Percentiles rank a stretch among this genome's conserved stretches.
phyloP scores from a whole-genome alignment of 2,329 filamentous ascomycete species.

The Cytospora piceicola region DNA sequence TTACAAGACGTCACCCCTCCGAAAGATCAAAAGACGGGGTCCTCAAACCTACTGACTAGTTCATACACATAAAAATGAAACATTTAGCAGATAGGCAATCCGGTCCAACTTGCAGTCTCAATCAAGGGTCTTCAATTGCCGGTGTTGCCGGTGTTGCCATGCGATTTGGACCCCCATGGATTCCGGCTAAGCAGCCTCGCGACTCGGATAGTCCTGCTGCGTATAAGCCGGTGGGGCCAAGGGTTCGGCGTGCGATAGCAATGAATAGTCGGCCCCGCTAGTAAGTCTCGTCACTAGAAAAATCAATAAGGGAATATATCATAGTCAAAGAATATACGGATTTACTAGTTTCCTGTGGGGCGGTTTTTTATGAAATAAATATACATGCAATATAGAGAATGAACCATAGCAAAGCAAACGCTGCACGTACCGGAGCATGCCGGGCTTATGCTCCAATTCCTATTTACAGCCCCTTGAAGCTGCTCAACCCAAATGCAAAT shows the following conservation, averaged over 20 bases:
- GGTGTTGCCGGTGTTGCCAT: background rate
- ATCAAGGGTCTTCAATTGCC: background rate
- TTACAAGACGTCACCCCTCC: too few relatives aligned
- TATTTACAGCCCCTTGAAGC: background rate
- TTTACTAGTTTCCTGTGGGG: background rate
- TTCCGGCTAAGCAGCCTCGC: conserved; percentile 18
- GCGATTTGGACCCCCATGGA: background rate
- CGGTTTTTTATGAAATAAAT: rapidly evolving
- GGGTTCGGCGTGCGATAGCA: conserved; percentile 9
- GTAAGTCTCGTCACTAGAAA: background rate
- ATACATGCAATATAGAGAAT: background rate
- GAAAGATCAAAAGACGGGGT: too few relatives aligned
- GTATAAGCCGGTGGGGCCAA: background rate
- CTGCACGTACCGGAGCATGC: background rate
- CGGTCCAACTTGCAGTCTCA: too few relatives aligned
- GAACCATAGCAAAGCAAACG: background rate
- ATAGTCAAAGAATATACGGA: background rate
- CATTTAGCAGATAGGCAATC: too few relatives aligned
- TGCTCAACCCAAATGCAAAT: background rate
- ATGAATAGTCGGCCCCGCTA: conserved; percentile 1
- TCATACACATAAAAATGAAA: too few relatives aligned
- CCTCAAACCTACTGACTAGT: too few relatives aligned
- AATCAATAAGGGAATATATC: too few relatives aligned
- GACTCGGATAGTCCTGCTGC: conserved; percentile 25
- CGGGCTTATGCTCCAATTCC: background rate